These are phyloP conservation scores for Stephanocyclus meneghinianus DNA, from an alignment of 352 stramenopile genomes.

Conservation along the genomic window DNA sequence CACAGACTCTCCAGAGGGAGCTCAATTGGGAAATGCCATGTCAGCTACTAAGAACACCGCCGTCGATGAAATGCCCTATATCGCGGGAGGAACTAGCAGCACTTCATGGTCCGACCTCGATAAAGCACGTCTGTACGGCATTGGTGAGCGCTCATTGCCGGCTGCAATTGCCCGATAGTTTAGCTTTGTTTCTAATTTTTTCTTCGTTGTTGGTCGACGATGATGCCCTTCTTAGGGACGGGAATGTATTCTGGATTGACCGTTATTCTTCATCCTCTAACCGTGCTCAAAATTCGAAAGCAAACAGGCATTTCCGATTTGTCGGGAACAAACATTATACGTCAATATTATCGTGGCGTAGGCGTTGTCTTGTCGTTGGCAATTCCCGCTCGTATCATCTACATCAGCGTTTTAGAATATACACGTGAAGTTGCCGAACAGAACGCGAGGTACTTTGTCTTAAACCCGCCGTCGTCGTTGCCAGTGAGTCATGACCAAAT, in stretches of 20 bases:
- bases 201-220: background rate
- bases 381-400: constrained; percentile 52
- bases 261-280: constrained; percentile 51
- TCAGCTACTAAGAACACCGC: background rate
- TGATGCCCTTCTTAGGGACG: constrained; percentile 22
- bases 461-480: constrained; percentile 29
- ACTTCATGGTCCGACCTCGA: constrained; percentile 58
- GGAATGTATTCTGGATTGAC: constrained; percentile 55
- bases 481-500: constrained; percentile 25
- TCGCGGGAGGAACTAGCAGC: background rate
- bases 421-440: constrained; percentile 39
- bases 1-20: no score
- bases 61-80: background rate
- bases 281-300: constrained; percentile 52
- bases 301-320: constrained; percentile 29
- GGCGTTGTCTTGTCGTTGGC: constrained; percentile 53
- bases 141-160: constrained; percentile 21
- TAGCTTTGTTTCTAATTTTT: constrained; percentile 7
- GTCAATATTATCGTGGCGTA: constrained; percentile 52
- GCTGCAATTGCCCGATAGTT: background rate
- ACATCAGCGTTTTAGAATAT: constrained; percentile 51
- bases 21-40: no score
- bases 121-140: constrained; percentile 52
- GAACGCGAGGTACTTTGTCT: constrained; percentile 23
- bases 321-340: constrained; percentile 22